Base-by-base conservation (phyloP, 345 rosid genomes). In the Brassica cretica region DNA sequence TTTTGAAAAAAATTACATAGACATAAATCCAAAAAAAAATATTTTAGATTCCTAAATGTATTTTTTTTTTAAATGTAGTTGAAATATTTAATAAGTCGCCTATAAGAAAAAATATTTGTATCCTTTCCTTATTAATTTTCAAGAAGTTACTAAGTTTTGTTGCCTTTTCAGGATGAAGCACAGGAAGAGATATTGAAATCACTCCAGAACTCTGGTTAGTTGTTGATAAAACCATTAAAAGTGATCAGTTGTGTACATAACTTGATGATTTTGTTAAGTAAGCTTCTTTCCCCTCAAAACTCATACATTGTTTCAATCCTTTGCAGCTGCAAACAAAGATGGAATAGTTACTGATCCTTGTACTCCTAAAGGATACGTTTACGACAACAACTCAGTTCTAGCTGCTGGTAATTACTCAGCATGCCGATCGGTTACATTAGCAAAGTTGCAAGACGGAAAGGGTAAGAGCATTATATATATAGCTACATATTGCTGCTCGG, bases 361-460 rank as follows among this genome's bases (percentile, higher is more conserved):
- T 86, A 84, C 89, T 53, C 99, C 97, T 39, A 89, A 83, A 84
- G 98, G 97, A 3, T 92, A 94, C 82, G 77, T 8, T n/a, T 25
- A 73, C 78, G 80, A 29, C 15, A 56, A 73, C 73, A 3, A 70
- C 30, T 41, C 76, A 64, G 73, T 91, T 78, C 79, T 84, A 66
- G 82, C 93, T 18, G 78, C 71, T 82, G 98, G 98, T 56, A 85
- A 91, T 86, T 94, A 86, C 85, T 87, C 97, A 3, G 80, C 88
- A 83, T 94, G 98, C 82, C 88, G 94, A 84, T 84, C 97, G 29
- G 90, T 88, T 65, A 92, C 97, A 9, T 70, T 82, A 9, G 73
- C 44, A 64, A 76, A 89, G 33, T 81, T 94, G 81, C 90, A 89
- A 12, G 84, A 83, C 76, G 98, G 86, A 84, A 92, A 87, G 80